A percentile compares a stretch with the other conserved stretches of the same genome.
These are phyloP conservation scores for Hypocrella siamensis DNA, from an alignment of 2,329 filamentous ascomycete genomes.

Conservation along the genomic window DNA sequence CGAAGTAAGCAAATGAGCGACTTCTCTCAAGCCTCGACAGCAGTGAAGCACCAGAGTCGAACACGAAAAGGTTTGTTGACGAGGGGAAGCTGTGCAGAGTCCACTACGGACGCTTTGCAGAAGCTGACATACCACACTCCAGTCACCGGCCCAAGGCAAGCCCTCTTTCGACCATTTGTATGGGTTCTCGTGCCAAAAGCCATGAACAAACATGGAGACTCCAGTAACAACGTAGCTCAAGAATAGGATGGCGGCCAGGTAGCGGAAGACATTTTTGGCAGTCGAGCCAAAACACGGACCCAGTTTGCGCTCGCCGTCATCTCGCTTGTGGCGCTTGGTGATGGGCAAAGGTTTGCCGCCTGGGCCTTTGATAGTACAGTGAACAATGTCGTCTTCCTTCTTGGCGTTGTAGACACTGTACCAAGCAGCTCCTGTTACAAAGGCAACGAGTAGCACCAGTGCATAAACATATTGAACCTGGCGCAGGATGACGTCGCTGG, in stretches of 20 bases:
- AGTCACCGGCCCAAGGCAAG: conserved; percentile 61
- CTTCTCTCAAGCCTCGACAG: too few species aligned
- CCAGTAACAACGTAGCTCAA: conserved; percentile 65
- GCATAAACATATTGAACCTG: conserved; percentile 35
- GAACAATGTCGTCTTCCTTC: conserved; percentile 29
- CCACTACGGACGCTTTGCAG: too few species aligned
- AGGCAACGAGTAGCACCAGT: conserved; percentile 33
- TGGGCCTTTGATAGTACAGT: conserved; percentile 50
- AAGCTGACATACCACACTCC: conserved; percentile 47
- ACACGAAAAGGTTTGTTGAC: too few species aligned
- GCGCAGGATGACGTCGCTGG: conserved; percentile 27
- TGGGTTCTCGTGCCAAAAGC: conserved; percentile 33
- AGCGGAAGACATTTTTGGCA: conserved; percentile 59
- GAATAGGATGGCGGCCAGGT: conserved; percentile 54
- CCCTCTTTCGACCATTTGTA: conserved; percentile 24
- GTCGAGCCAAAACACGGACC: conserved; percentile 44
- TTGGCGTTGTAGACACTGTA: conserved; percentile 37
- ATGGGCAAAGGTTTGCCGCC: conserved; percentile 76
- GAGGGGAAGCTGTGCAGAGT: too few species aligned
- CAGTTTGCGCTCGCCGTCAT: conserved; percentile 27
- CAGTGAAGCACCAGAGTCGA: too few species aligned
- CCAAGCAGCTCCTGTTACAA: conserved; percentile 32
- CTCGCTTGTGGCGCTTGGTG: conserved; percentile 40
- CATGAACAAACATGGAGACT: conserved; percentile 57
- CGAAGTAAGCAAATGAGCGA: too few species aligned